phyloP scores from a whole-genome alignment of 371 early-diverging fungal genomes.

The Actinomucor elegans region DNA sequence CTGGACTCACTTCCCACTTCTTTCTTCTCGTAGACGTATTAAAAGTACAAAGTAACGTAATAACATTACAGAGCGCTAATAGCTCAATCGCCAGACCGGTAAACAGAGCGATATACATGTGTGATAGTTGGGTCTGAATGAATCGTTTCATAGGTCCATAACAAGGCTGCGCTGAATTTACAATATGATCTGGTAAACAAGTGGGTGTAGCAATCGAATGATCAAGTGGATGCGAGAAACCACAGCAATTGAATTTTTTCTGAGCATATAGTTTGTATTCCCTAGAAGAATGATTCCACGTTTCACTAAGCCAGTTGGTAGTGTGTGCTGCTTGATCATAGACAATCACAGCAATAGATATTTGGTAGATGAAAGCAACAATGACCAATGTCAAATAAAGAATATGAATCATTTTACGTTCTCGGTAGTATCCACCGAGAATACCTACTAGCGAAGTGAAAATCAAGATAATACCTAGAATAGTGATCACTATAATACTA shows the following conservation, averaged over 20 bases:
- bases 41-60: conserved; percentile 32
- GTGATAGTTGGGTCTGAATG: conserved; percentile 22
- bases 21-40: not conserved
- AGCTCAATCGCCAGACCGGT: conserved; percentile 33
- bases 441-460: conserved; percentile 40
- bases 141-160: conserved; percentile 24
- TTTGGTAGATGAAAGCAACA: conserved; percentile 36
- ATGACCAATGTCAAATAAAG: conserved; percentile 31
- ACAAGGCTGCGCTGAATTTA: conserved; percentile 32
- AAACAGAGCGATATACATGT: conserved; percentile 36
- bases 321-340: conserved; percentile 41
- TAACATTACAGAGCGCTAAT: conserved; percentile 34
- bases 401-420: conserved; percentile 34
- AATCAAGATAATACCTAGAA: conserved; percentile 36
- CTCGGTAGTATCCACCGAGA: conserved; percentile 29
- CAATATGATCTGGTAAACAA: conserved; percentile 24
- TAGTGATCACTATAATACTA: conserved; percentile 33
- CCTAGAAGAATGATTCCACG: conserved; percentile 29
- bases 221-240: conserved; percentile 31
- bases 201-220: conserved; percentile 25
- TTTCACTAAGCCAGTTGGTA: conserved; percentile 27
- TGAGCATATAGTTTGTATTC: conserved; percentile 36
- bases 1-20: conserved; percentile 17
- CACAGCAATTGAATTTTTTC: conserved; percentile 41
- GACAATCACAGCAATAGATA: conserved; percentile 33